Base-by-base conservation (phyloP, 73 alveolate genomes). In the Effrenium voratum region DNA sequence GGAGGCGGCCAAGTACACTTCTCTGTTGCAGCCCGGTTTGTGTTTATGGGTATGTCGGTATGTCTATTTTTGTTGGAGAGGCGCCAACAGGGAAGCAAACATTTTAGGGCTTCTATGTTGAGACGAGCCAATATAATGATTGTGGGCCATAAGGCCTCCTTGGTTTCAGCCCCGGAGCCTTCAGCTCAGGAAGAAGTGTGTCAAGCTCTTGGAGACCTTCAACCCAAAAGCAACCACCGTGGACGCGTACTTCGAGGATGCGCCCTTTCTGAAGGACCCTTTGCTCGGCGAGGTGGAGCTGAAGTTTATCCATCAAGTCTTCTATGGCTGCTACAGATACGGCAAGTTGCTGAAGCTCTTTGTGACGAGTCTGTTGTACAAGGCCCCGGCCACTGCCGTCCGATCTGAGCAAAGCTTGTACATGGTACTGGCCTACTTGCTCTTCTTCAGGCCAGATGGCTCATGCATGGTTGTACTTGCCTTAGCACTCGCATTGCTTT, bases 241-340 rank as follows among this genome's bases (percentile, higher is more conserved):
- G 70, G 98, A 92, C 38, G 98, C 98, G 70, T 92, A 73, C 81
- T 63, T 92, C 43, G 81, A 72, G 60, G 98, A 92, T 5, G 98
- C 98, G 10, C n/a, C 41, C 38, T 49, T 72, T 22, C 45, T 92
- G 92, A n/a, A 72, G 59, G 83, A 92, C 44, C 90, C 90, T 2
- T 44, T 75, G 98, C 26, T 92, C 28, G 98, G 98, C 38, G 98
- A 92, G 66, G 98, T 92, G 46, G 98, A 92, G 75, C 66, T 75
- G 77, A 92, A 92, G 36, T 92, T 92, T 41, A 50, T 73, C 68
- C 98, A 92, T 55, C 98, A 92, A 38, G 68, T 75, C 47, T 92
- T 92, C 98, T 92, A 92, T 57, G 98, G 98, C 90, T 92, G 98
- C 98, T 46, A 92, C 34, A 59, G 98, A 46, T 92, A 75, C 83